Evolutionary conservation across 805 yeast genomes (phyloP).

Genomic region (Suhomyces xylopsoci): DNA sequence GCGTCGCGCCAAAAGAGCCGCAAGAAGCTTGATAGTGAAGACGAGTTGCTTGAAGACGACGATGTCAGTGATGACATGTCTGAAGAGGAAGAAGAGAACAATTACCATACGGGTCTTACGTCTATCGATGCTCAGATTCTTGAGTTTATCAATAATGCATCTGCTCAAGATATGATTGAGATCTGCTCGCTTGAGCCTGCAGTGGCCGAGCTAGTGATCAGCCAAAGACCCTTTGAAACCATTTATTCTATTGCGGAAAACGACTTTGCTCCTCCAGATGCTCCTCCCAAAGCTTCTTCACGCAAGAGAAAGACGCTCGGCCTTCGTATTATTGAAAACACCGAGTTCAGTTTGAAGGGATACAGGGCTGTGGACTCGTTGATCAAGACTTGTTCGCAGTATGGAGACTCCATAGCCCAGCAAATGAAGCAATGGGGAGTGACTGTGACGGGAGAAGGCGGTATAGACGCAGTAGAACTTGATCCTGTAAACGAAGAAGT

Average conservation of each 20-base stretch:
- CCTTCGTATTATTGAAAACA: constrained; percentile 66
- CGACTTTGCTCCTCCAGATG: constrained; percentile 43
- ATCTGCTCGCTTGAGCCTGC: constrained; percentile 67
- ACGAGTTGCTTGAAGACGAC: constrained; percentile 39
- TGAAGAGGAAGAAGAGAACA: constrained; percentile 39
- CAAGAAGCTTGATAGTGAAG: constrained; percentile 25
- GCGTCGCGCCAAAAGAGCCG: constrained; percentile 13
- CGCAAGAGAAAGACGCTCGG: constrained; percentile 56
- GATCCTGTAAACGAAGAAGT: constrained; percentile 31
- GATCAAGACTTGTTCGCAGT: constrained; percentile 75
- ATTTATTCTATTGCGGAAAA: constrained; percentile 59
- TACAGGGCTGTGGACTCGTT: constrained; percentile 94
- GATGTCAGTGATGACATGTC: constrained; percentile 49
- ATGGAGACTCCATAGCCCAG: constrained; percentile 65
- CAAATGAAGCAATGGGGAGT: constrained; percentile 90
- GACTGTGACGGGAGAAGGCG: constrained; percentile 65
- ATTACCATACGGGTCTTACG: constrained; percentile 36
- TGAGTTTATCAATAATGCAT: constrained; percentile 75
- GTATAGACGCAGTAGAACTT: constrained; percentile 59
- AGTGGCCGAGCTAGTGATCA: constrained; percentile 61
- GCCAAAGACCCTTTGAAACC: constrained; percentile 64
- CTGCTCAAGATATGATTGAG: constrained; percentile 73
- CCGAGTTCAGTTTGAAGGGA: constrained; percentile 72
- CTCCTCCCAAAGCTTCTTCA: constrained; percentile 18
- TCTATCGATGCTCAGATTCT: constrained; percentile 64